Evolutionary conservation across 106 monocot species (phyloP), one percentile per base, ranked within the genome.

Genomic region (Cymbidium sinense): DNA sequence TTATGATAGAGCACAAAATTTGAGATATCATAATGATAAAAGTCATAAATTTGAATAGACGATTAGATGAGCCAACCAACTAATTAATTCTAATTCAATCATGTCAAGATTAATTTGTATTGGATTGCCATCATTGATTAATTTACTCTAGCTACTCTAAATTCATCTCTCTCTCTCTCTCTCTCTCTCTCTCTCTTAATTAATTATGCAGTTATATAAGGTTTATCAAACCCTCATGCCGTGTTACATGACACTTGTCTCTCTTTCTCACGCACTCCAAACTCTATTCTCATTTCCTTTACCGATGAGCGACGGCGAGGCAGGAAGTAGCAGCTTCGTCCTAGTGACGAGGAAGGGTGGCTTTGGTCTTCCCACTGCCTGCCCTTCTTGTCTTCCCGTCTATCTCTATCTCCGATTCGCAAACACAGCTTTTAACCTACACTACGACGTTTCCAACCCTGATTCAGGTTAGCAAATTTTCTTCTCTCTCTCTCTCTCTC

Each of bases 331-430:
- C 25, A 50, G 80, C 64, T 75, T 93, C 11, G 89, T 99, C 20
- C 90, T 99, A 39, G 99, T 99, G 43, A 84, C 87, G 55, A 77
- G 99, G 61, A 90, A 86, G 43, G 84, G 85, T 7, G 47, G 78
- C 39, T 92, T 89, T 65, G 94, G 86, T 19, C 92, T 99, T 30
- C 99, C 99, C 19, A 99, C 99, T 4, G 95, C 92, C 7, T 94
- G 90, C 84, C 98, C 96, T 11, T 51, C 76, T 7, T 93, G 88
- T 79, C 86, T 93, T 69, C 85, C 91, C 58, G 55, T 77, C 27
- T 77, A 77, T 64, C 74, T 74, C 44, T 74, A 74, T 21, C 74
- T 74, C 74, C 74, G 74, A 28, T 74, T 74, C 43, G 74, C 74
- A 2, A 74, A 74, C 23, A 44, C 20, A 2, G 21, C 74, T 9